Base-by-base conservation (phyloP, 1,284 basidiomycete species). In the Malassezia japonica region DNA sequence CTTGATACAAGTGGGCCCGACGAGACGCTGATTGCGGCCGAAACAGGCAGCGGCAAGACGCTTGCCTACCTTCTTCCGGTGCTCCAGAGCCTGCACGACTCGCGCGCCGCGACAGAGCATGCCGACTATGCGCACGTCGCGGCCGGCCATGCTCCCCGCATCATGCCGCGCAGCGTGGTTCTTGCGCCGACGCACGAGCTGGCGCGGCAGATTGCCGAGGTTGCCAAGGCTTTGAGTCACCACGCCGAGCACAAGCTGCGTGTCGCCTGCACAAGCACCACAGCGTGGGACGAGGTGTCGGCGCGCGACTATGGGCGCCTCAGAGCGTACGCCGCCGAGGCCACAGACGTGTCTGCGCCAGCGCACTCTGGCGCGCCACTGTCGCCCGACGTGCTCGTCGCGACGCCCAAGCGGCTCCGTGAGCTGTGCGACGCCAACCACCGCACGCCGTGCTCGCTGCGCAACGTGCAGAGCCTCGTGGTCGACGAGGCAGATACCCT, bases 31-130 rank as follows among this genome's bases (percentile, higher is more conserved):
- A 86, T 99, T 46, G 91, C 95, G 70, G 87, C 89, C 4, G 91
- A 99, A 73, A 98, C 94, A 0, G 94, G 94, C 55, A 96, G 91
- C 0, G 94, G 94, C 64, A 98, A 98, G 76, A 98, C 92, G 0
- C 78, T 98, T 20, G 82, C 92, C 2, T 99, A 87, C 76, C 81
- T 98, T 15, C 81, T 98, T 2, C 94, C 94, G n/a, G 90, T 98
- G 71, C 80, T 99, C 31, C 89, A 98, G 64, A 87, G 90, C 67
- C 82, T 94, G 36, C 81, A 82, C 16, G 55, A 59, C 15, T 87
- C 87, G 1, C 50, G 46, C 33, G 18, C 41, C 12, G 21, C 15
- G 10, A 40, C 18, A 16, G 53, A 50, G 48, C 41, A 50, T n/a
- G 48, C 34, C 3, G 50, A 48, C 32, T 9, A 33, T 12, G 31